These are phyloP conservation scores for Hypoxylon sp. DNA, from an alignment of 2,329 filamentous ascomycete species.

Conservation along the genomic window DNA sequence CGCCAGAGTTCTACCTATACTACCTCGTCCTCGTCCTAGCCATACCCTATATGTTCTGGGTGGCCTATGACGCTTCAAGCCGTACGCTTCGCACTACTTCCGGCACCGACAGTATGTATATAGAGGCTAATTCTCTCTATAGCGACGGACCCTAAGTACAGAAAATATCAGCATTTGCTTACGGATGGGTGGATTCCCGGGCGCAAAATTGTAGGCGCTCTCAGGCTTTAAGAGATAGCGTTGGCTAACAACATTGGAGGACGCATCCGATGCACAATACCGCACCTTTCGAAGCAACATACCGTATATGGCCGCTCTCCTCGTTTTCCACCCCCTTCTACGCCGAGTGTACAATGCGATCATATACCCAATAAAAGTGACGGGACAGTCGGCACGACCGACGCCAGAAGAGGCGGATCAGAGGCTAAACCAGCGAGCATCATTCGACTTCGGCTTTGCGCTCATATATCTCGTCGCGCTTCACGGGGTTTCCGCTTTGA, in stretches of 20 bases:
- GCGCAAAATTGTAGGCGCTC: slow-evolving; percentile 80
- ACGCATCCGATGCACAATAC: slow-evolving; percentile 93
- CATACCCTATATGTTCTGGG: slow-evolving; percentile 91
- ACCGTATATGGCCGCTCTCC: slow-evolving; percentile 80
- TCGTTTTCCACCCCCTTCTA: slow-evolving; percentile 84
- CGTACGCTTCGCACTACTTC: slow-evolving; percentile 63
- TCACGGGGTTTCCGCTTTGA: slow-evolving; percentile 88
- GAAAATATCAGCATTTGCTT: slow-evolving; percentile 78
- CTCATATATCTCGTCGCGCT: slow-evolving; percentile 82
- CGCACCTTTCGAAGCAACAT: slow-evolving; percentile 86
- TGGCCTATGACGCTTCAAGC: slow-evolving; percentile 87
- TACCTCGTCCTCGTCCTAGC: slow-evolving; percentile 74
- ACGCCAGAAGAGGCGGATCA: slow-evolving; percentile 64
- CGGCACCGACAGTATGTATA: neutral
- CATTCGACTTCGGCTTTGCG: slow-evolving; percentile 88
- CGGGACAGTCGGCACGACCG: slow-evolving; percentile 50
- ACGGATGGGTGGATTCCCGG: slow-evolving; percentile 92
- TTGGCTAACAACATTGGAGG: slow-evolving; percentile 63
- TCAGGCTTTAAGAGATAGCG: neutral
- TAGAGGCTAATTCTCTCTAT: slow-evolving; percentile 43
- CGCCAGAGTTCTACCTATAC: slow-evolving; percentile 88
- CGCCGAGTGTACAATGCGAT: slow-evolving; percentile 78
- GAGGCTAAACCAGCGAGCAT: slow-evolving; percentile 77
- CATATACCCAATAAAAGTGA: slow-evolving; percentile 59
- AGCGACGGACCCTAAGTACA: slow-evolving; percentile 87